Base-by-base conservation (phyloP, 106 monocot species). In the Posidonia australis region DNA sequence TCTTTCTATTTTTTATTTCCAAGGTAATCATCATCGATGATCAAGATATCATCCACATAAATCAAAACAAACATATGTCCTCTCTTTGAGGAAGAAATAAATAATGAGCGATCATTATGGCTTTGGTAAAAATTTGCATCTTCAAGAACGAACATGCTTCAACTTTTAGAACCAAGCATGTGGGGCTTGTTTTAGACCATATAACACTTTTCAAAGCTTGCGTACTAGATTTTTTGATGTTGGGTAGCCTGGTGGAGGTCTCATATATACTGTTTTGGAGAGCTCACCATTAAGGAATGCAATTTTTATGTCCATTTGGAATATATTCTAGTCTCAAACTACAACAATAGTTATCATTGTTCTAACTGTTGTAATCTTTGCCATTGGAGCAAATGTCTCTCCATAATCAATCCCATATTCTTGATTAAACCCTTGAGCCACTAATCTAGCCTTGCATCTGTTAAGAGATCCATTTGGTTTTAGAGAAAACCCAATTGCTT, bases 131-230 rank as follows among this genome's bases (percentile, higher is more conserved):
- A 20, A 70, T 57, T 58, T 57, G 64, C 70, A 14, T 0, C 57
- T 9, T 22, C 6, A 14, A 31, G 14, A 64, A 69, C n/a, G 68
- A 16, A 68, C 22, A 5, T 9, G 63, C 16, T 54, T 47, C 28
- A 76, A 68, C 28, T 67, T 68, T 27, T 56, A 25, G 66, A 77
- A 81, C 73, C 76, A 81, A 44, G 72, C 41, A 81, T 49, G 6
- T 72, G n/a, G n/a, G n/a, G n/a, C n/a, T n/a, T n/a, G n/a, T n/a
- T n/a, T n/a, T n/a, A n/a, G n/a, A n/a, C n/a, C 69, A 69, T 81
- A 81, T 2, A 81, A 12, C 25, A 25, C 56, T 25, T 36, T 71
- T 0, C 25, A 44, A 5, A 76, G 41, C 20, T 65, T 30, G 54
- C 67, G 63, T 18, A 80, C 70, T 70, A 75, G 25, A 10, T 51